phyloP scores from a whole-genome alignment of 2,329 filamentous ascomycete species.

The Dothidotthia symphoricarpi region DNA sequence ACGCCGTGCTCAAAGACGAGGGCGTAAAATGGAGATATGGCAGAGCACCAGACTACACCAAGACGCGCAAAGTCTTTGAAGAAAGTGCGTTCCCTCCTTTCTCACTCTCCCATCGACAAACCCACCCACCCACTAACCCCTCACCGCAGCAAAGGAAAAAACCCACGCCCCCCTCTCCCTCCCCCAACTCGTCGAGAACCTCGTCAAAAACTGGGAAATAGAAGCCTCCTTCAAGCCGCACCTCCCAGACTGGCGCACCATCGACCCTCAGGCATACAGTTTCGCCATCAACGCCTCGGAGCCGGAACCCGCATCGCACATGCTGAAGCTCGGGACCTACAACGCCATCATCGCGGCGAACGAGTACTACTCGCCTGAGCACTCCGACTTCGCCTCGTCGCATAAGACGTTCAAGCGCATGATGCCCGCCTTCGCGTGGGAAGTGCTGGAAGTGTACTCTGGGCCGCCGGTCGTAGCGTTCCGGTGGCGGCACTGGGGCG shows the following conservation, averaged over 20 bases:
- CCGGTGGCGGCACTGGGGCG: slow-evolving; percentile 67
- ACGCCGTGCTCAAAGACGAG: slow-evolving; percentile 57
- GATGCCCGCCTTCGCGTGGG: slow-evolving; percentile 72
- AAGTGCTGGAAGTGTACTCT: slow-evolving; percentile 66
- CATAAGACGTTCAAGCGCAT: slow-evolving; percentile 72
- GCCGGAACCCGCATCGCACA: slow-evolving; percentile 59
- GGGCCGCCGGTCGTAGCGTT: slow-evolving; percentile 62
- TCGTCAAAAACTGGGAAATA: slow-evolving; percentile 73
- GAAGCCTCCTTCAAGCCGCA: slow-evolving; percentile 66
- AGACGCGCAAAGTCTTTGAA: slow-evolving; percentile 59
- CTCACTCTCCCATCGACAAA: neutral
- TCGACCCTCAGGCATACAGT: slow-evolving; percentile 59
- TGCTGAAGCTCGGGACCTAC: slow-evolving; percentile 68
- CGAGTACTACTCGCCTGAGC: slow-evolving; percentile 62
- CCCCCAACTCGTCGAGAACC: slow-evolving; percentile 62
- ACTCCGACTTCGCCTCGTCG: slow-evolving; percentile 61
- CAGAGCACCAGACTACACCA: slow-evolving; percentile 61
- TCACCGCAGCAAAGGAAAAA: slow-evolving; percentile 57
- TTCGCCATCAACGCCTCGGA: slow-evolving; percentile 64
- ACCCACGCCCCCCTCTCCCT: slow-evolving; percentile 58
- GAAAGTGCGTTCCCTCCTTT: slow-evolving; percentile 52
- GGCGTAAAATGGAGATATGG: slow-evolving; percentile 61
- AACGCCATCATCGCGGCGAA: slow-evolving; percentile 65
- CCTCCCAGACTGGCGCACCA: slow-evolving; percentile 63
- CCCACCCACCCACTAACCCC: neutral